phyloP scores from a whole-genome alignment of 2,329 filamentous ascomycete species.

The Alternaria gaisen region DNA sequence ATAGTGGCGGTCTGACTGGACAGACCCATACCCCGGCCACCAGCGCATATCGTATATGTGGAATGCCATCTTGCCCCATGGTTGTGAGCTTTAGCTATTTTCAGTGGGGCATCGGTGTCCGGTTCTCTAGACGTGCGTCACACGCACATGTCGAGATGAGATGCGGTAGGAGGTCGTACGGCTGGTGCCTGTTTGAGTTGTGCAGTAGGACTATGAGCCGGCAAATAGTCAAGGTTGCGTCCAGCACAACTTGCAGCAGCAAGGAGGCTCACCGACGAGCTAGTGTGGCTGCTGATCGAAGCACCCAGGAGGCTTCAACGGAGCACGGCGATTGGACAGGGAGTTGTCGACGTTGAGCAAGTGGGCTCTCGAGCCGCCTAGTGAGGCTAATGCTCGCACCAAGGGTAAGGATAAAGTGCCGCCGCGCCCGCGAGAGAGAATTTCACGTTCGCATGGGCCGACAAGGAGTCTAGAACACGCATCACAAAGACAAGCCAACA shows the following conservation, averaged over 20 bases:
- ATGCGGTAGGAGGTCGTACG: slow-evolving; percentile 11
- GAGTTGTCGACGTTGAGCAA: slow-evolving; percentile 24
- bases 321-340: slow-evolving; percentile 26
- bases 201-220: slow-evolving; percentile 13
- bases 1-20: slow-evolving; percentile 15
- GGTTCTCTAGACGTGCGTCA: slow-evolving; percentile 1
- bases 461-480: slow-evolving; percentile 47
- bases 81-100: slow-evolving; percentile 4
- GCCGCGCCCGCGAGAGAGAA: slow-evolving; percentile 38
- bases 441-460: slow-evolving; percentile 35
- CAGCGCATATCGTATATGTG: slow-evolving; percentile 11
- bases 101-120: slow-evolving; percentile 6
- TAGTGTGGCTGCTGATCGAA: slow-evolving; percentile 24
- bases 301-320: slow-evolving; percentile 18
- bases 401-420: slow-evolving; percentile 31
- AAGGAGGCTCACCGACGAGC: slow-evolving; percentile 25
- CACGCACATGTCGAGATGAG: slow-evolving; percentile 6
- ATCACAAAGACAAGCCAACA: slow-evolving; percentile 20
- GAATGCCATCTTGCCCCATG: slow-evolving; percentile 10
- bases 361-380: slow-evolving; percentile 25
- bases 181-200: slow-evolving; percentile 10
- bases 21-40: slow-evolving; percentile 14
- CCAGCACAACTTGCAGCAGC: slow-evolving; percentile 9
- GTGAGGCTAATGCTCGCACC: slow-evolving; percentile 31
- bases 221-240: slow-evolving; percentile 11